A percentile compares a stretch with the other conserved stretches of the same genome.
Conservation (phyloP, 2,329 filamentous ascomycete genomes). For the Helicocarpus griseus region DNA sequence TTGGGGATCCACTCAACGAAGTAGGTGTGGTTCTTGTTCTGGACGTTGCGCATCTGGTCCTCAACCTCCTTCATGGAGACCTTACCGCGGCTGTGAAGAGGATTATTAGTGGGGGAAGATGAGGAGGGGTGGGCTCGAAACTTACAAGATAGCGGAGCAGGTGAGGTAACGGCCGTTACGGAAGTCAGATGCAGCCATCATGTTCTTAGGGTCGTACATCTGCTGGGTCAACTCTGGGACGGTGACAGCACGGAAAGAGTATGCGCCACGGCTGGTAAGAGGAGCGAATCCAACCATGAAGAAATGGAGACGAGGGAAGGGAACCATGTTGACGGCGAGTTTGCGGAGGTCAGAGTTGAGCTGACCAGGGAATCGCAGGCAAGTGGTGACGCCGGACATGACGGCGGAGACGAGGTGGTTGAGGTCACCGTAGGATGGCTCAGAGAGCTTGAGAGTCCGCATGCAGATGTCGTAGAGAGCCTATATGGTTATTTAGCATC, state of each 20-base stretch:
- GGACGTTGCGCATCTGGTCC: conserved; percentile 99
- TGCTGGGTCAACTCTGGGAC: conserved; percentile 99
- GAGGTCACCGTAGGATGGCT: conserved; percentile 97
- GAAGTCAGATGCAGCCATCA: conserved; percentile 99
- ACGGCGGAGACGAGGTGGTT: conserved; percentile 99
- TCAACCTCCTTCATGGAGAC: conserved; percentile 99
- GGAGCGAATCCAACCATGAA: conserved; percentile 99
- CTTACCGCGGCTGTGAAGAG: conserved; percentile 68
- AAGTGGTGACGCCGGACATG: conserved; percentile 99
- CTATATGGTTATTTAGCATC: conserved; percentile 22
- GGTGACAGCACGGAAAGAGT: conserved; percentile 95
- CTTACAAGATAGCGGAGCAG: conserved; percentile 92
- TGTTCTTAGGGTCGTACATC: conserved; percentile 99
- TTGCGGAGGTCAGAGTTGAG: conserved; percentile 99
- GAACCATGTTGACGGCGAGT: conserved; percentile 99
- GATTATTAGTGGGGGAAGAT: neutral
- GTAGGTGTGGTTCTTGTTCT: conserved; percentile 99
- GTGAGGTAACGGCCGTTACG: conserved; percentile 99
- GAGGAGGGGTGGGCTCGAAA: conserved; percentile 13
- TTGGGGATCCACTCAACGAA: conserved; percentile 99
- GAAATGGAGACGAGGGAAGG: conserved; percentile 99
- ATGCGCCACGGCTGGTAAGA: conserved; percentile 80
- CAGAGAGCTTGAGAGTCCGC: conserved; percentile 96
- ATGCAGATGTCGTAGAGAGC: conserved; percentile 99
- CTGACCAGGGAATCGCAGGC: conserved; percentile 97